phyloP scores from a whole-genome alignment of 805 yeast genomes.

The Kuraishia ogatae region DNA sequence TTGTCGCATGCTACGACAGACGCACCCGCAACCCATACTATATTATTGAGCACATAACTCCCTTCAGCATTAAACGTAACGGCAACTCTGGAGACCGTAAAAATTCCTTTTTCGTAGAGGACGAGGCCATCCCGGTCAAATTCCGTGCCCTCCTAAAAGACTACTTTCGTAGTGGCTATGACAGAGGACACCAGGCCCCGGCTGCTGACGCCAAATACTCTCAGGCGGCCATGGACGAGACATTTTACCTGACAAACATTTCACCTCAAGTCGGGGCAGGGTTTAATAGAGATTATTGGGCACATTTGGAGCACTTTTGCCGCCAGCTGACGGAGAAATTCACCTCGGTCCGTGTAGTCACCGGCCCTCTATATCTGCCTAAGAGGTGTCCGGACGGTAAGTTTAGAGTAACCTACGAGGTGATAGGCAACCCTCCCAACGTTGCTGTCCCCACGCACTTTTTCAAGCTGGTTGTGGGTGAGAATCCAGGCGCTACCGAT shows the following conservation, averaged over 20 bases:
- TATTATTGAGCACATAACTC: conserved; percentile 80
- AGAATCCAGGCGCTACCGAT: conserved; percentile 31
- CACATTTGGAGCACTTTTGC: conserved; percentile 86
- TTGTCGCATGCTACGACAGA: conserved; percentile 80
- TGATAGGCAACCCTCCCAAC: conserved; percentile 93
- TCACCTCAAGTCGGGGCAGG: conserved; percentile 98
- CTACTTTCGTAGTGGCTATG: conserved; percentile 92
- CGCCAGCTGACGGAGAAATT: conserved; percentile 69
- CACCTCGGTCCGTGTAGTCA: conserved; percentile 72
- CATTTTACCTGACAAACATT: conserved; percentile 83
- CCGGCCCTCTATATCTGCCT: conserved; percentile 92
- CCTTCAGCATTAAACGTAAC: conserved; percentile 46
- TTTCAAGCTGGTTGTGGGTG: conserved; percentile 85
- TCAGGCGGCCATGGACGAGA: conserved; percentile 91
- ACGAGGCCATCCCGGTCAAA: conserved; percentile 64
- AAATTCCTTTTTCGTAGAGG: conserved; percentile 80
- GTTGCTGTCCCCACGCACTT: conserved; percentile 98
- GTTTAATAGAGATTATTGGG: conserved; percentile 96
- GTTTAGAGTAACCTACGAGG: conserved; percentile 77
- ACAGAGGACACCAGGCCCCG: conserved; percentile 95
- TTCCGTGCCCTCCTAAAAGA: conserved; percentile 77
- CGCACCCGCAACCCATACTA: conserved; percentile 78
- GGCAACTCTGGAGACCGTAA: conserved; percentile 60
- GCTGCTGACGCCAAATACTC: conserved; percentile 94
- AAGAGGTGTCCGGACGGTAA: conserved; percentile 76